Base-by-base conservation (phyloP, 2,329 filamentous ascomycete genomes). In the Shiraia bambusicola region DNA sequence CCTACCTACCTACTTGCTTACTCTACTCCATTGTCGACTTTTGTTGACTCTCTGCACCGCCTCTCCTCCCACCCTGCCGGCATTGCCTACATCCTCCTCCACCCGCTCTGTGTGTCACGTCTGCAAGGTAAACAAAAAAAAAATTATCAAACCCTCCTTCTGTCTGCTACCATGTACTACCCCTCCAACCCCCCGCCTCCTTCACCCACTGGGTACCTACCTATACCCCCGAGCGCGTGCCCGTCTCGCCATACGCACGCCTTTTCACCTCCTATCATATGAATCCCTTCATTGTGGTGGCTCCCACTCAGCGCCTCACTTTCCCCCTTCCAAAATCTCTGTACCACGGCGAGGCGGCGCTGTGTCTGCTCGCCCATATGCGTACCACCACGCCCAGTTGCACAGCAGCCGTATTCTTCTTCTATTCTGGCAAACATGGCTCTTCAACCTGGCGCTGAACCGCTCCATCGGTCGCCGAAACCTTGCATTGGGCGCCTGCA, bases 361-460 rank as follows among this genome's bases (percentile, higher is more conserved):
- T 47, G 46, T 53, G 50, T 8, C 51, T 56, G 53, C 54, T 61
- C 61, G 58, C 36, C 54, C 56, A 61, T 51, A 53, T 47, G 56
- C 44, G 65, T 67, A 53, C 56, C 50, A 59, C 59, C 34, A 40
- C 50, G 45, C 37, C 49, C 47, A 58, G 66, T 69, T 47, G 56
- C 59, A 69, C 66, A 45, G 51, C 65, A 65, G 58, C 55, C 47
- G 50, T 56, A 44, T 56, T 52, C 58, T 52, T 45, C 59, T 61
- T 56, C 57, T 52, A 39, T 50, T 59, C 55, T 32, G 52, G 58
- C 52, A 50, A 50, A 39, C 49, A 59, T 61, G 60, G 61, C 58
- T 61, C 50, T 50, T 34, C 47, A 45, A 38, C 47, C 45, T 45
- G 47, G 45, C 40, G 50, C 54, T 50, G 19, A 36, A 22, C 38